phyloP scores from a whole-genome alignment of 2,329 filamentous ascomycete genomes.

The Cladophialophora carrionii region DNA sequence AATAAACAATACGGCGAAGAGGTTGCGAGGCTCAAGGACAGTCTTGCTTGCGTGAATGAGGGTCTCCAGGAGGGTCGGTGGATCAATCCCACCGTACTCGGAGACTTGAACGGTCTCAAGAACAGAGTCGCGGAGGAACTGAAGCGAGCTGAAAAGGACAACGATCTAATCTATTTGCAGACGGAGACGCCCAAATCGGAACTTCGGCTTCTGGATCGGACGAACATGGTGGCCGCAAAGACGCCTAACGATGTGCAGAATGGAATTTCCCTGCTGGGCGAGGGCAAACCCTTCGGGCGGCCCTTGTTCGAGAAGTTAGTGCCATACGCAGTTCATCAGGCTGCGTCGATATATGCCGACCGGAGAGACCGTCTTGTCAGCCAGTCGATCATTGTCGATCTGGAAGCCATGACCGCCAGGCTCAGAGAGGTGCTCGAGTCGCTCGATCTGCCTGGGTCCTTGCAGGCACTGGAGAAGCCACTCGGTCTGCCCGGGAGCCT shows the following conservation, averaged over 20 bases:
- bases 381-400: conserved; percentile 79
- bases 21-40: conserved; percentile 81
- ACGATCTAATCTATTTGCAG: conserved; percentile 89
- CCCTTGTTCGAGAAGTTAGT: conserved; percentile 89
- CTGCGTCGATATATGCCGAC: conserved; percentile 93
- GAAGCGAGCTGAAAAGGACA: conserved; percentile 88
- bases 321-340: conserved; percentile 92
- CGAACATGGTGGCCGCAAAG: conserved; percentile 81
- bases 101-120: conserved; percentile 82
- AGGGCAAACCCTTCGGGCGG: conserved; percentile 77
- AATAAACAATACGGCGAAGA: conserved; percentile 96
- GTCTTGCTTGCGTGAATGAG: conserved; percentile 78
- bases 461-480: conserved; percentile 94
- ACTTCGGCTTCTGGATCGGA: conserved; percentile 80
- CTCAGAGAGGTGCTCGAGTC: conserved; percentile 79
- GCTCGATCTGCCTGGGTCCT: conserved; percentile 83
- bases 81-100: conserved; percentile 77
- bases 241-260: conserved; percentile 80
- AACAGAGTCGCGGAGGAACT: conserved; percentile 81
- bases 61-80: conserved; percentile 83
- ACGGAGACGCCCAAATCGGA: conserved; percentile 86
- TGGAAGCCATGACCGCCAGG: conserved; percentile 78
- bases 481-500: conserved; percentile 83
- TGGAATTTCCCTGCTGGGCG: conserved; percentile 77
- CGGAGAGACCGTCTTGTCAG: conserved; percentile 88